Evolutionary conservation across 2,329 filamentous ascomycete species (phyloP).

Genomic region (Diaporthe velutina): DNA sequence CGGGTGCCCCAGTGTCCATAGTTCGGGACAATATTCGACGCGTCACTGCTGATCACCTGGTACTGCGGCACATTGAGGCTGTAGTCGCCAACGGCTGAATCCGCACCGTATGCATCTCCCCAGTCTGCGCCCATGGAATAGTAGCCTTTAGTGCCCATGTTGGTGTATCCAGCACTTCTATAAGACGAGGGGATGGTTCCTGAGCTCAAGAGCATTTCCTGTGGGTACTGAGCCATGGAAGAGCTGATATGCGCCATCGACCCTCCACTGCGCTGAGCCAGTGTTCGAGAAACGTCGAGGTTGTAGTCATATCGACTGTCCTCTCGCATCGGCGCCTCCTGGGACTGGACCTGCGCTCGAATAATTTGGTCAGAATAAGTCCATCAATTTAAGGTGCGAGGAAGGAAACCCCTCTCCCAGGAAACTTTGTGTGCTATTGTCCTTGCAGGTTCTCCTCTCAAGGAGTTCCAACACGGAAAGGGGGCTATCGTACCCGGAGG

Average conservation of each 20-base stretch:
- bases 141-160: slow-evolving; percentile 43
- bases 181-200: slow-evolving; percentile 51
- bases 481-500: slow-evolving; percentile 71
- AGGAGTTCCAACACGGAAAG: not conserved
- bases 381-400: not conserved
- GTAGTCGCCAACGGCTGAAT: slow-evolving; percentile 53
- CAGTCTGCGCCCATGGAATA: slow-evolving; percentile 52
- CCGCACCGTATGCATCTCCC: slow-evolving; percentile 52
- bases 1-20: slow-evolving; percentile 39
- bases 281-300: slow-evolving; percentile 51
- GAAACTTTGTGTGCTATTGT: not conserved
- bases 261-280: slow-evolving; percentile 46
- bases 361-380: slow-evolving; percentile 23
- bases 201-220: slow-evolving; percentile 49
- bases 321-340: slow-evolving; percentile 52
- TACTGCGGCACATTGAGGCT: slow-evolving; percentile 50
- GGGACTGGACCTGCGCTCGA: slow-evolving; percentile 52
- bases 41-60: slow-evolving; percentile 52
- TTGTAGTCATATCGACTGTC: slow-evolving; percentile 52
- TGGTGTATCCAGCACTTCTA: slow-evolving; percentile 44
- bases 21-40: slow-evolving; percentile 50
- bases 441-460: too few species aligned
- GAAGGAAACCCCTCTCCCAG: not conserved
- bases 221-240: slow-evolving; percentile 48
- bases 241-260: slow-evolving; percentile 47